These are phyloP conservation scores for Parmelia sp. DNA, from an alignment of 495 filamentous ascomycete species.

Conservation along the genomic window DNA sequence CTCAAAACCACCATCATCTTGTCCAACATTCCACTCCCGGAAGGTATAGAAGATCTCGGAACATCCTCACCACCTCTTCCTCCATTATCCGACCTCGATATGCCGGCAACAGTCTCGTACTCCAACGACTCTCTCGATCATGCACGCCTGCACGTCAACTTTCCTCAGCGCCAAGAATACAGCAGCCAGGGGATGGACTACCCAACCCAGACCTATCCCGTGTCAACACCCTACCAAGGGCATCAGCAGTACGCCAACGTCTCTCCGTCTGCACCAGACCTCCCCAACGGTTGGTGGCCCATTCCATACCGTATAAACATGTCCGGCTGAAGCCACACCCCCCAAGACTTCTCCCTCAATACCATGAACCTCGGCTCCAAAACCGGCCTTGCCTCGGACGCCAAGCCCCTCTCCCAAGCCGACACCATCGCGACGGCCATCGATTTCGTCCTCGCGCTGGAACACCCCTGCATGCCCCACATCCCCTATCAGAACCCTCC, in stretches of 20 bases:
- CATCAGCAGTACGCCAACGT: slow-evolving; percentile 9
- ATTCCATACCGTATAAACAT: slow-evolving; percentile 13
- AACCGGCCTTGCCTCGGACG: background rate
- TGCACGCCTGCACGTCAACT: slow-evolving; percentile 26
- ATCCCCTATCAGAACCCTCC: slow-evolving; percentile 22
- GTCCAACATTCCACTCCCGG: slow-evolving; percentile 23
- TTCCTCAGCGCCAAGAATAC: slow-evolving; percentile 8
- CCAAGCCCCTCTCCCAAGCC: slow-evolving; percentile 2
- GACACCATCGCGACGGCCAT: slow-evolving; percentile 26
- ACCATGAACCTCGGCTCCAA: slow-evolving; percentile 13
- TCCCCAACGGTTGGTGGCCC: slow-evolving; percentile 24
- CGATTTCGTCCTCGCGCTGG: slow-evolving; percentile 28
- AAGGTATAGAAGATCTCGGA: slow-evolving; percentile 12
- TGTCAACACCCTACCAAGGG: slow-evolving; percentile 12
- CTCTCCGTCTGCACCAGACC: slow-evolving; percentile 18
- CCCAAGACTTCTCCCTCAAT: slow-evolving; percentile 22
- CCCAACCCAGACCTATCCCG: slow-evolving; percentile 10
- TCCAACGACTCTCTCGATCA: slow-evolving; percentile 22
- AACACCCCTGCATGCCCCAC: slow-evolving; percentile 30
- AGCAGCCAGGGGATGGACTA: slow-evolving; percentile 11
- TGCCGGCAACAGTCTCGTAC: slow-evolving; percentile 25
- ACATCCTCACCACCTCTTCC: background rate
- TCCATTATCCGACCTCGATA: slow-evolving; percentile 6
- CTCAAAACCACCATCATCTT: slow-evolving; percentile 17
- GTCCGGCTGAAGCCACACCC: slow-evolving; percentile 19